Evolutionary conservation across 495 filamentous ascomycete genomes (phyloP).

Genomic region (Podospora fimiseda): DNA sequence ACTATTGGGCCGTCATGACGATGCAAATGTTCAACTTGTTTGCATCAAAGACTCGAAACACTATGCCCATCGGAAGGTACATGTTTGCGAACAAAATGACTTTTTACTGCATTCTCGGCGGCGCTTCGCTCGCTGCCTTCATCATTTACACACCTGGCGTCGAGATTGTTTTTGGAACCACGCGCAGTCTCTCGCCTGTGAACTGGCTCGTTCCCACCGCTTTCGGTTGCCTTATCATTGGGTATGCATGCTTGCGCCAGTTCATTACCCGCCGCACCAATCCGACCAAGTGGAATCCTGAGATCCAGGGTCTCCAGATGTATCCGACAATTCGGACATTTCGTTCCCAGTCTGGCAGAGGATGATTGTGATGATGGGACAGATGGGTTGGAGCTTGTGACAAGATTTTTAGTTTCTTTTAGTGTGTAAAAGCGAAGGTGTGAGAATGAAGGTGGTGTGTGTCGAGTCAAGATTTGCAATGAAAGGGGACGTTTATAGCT

Average conservation of each 20-base stretch:
- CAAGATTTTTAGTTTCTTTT: no score
- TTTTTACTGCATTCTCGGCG: constrained; percentile 23
- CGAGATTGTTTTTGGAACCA: constrained; percentile 15
- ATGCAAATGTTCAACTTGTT: constrained; percentile 25
- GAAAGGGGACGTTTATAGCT: no score
- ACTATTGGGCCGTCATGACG: constrained; percentile 31
- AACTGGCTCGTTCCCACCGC: constrained; percentile 15
- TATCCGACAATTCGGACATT: constrained; percentile 24
- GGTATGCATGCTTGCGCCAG: constrained; percentile 16
- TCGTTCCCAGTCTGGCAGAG: constrained; percentile 8
- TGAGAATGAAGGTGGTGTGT: background rate
- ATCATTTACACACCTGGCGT: constrained; percentile 19
- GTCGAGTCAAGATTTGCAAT: no score
- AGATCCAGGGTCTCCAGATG: constrained; percentile 26
- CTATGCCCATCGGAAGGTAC: constrained; percentile 15
- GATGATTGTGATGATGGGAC: background rate
- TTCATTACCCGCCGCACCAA: constrained; percentile 17
- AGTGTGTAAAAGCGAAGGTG: no score
- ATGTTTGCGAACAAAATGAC: constrained; percentile 17
- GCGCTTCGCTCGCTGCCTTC: constrained; percentile 16
- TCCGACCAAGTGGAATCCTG: constrained; percentile 26
- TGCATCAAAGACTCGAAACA: constrained; percentile 15
- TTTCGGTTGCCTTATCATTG: constrained; percentile 13
- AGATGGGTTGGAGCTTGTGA: no score
- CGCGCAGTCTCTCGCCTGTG: constrained; percentile 12